Evolutionary conservation across 1,139 yeast species (phyloP), one percentile per base, ranked within the genome.

Genomic region (Geotrichum candidum): DNA sequence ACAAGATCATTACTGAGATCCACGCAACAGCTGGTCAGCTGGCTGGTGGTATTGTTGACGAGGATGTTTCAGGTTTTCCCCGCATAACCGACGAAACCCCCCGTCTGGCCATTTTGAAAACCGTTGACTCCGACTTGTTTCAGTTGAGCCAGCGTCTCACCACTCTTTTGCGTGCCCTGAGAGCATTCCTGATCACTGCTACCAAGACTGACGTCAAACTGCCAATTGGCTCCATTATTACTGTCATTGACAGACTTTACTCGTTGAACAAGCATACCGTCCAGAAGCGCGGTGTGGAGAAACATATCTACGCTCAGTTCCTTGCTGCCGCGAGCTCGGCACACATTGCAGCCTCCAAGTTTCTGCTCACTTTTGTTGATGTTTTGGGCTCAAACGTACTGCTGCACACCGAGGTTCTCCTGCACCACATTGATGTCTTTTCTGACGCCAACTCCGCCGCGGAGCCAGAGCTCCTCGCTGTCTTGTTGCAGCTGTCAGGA

Each of bases 191-290:
- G 29, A 65, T 65, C 9, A 63, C 67, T 2, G 65, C 69, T 2
- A 70, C 74, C 1, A 69, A 69, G 54, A 52, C 61, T 3, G 65
- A 65, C 6, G 73, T 73, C 31, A 68, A 68, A 54, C 58, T 73
- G 7, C 76, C 76, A 2, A 50, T 72, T 4, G 73, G 74, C 0
- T 58, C 61, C 22, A 56, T 73, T 18, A 64, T 68, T 23, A 63
- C 64, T 3, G 65, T 73, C 18, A 61, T 66, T 2, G 72, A 71
- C 58, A 64, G 74, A 13, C 51, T 70, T n/a, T 65, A 67, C 38
- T 63, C 70, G 9, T 52, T 72, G 15, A 64, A 66, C 15, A 60
- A 61, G 46, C 61, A 62, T 45, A 58, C 65, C 46, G 53, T 66
- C 10, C 65, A 62, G 22, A 58, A 61, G 35, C 64, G 63, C 1